Percentiles rank a stretch among this genome's conserved stretches.
These are phyloP conservation scores for Hymenoscyphus linearis DNA, from an alignment of 2,329 filamentous ascomycete genomes.

Conservation along the genomic window DNA sequence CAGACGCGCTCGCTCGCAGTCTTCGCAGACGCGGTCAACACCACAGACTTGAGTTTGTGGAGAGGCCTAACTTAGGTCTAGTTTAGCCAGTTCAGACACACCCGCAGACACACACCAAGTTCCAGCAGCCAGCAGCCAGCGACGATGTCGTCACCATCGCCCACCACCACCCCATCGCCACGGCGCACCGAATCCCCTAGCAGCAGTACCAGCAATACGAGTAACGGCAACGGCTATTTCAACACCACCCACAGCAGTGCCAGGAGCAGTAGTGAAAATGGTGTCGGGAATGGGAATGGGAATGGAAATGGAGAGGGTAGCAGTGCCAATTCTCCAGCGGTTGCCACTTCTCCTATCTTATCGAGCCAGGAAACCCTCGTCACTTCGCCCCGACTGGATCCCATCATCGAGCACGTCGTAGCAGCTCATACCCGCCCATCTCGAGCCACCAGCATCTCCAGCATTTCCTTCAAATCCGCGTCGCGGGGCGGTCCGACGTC, in stretches of 20 bases:
- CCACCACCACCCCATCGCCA: background rate
- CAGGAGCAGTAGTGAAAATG: too few relatives aligned
- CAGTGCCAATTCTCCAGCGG: background rate
- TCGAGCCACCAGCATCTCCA: constrained; percentile 22
- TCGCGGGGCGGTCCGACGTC: constrained; percentile 14
- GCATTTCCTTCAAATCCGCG: constrained; percentile 25
- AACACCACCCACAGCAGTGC: background rate
- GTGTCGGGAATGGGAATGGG: background rate
- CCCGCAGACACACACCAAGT: too few relatives aligned
- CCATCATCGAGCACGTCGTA: constrained; percentile 31
- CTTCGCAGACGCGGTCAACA: constrained; percentile 11
- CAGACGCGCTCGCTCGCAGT: constrained; percentile 7
- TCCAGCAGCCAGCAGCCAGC: too few relatives aligned
- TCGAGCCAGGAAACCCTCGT: constrained; percentile 17
- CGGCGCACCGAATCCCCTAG: constrained; percentile 6
- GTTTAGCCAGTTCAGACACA: background rate
- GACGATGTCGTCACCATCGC: constrained; percentile 3
- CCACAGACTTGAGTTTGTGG: constrained; percentile 12
- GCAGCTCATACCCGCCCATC: constrained; percentile 21
- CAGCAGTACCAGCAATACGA: background rate
- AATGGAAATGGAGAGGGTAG: background rate
- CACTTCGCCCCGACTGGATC: constrained; percentile 22
- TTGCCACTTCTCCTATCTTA: constrained; percentile 20
- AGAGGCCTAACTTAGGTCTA: constrained; percentile 10
- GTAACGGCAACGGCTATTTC: background rate